A percentile compares a stretch with the other conserved stretches of the same genome.
Conservation (phyloP, 306 rosid genomes). For the Glycine tomentella region DNA sequence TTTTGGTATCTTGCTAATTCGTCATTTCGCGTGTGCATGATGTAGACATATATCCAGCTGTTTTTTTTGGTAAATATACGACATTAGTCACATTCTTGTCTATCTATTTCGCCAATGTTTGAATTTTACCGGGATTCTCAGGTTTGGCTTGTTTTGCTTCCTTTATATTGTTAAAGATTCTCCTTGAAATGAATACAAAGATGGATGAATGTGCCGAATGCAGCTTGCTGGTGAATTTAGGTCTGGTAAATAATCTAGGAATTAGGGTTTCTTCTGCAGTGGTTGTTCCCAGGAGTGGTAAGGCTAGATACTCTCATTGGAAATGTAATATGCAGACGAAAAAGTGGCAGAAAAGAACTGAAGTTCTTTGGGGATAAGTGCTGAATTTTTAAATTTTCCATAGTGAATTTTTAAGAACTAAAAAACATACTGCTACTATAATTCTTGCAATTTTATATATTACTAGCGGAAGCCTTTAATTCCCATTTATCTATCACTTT, state of each 20-base stretch:
- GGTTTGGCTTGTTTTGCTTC: conserved; percentile 35
- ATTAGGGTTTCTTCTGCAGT: conserved; percentile 58
- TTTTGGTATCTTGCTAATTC: conserved; percentile 45
- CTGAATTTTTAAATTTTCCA: not conserved
- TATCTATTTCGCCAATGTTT: conserved; percentile 42
- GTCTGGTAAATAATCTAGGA: conserved; percentile 49
- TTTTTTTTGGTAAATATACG: conserved; percentile 33
- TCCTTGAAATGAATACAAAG: conserved; percentile 27
- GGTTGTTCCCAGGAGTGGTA: not conserved
- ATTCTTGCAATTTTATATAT: too few relatives aligned
- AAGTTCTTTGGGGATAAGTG: conserved; percentile 12
- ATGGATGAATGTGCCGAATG: not conserved
- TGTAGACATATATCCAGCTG: conserved; percentile 38
- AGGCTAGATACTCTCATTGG: conserved; percentile 3
- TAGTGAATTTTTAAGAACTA: not conserved
- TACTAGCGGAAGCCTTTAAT: not conserved
- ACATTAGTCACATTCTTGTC: conserved; percentile 18
- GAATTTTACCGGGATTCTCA: conserved; percentile 4
- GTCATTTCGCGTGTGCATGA: conserved; percentile 25
- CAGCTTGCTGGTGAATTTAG: conserved; percentile 32
- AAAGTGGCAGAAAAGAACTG: conserved; percentile 13
- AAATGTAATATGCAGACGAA: not conserved
- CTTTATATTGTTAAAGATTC: conserved; percentile 10
- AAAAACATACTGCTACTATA: too few relatives aligned
- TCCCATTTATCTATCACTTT: not conserved